These are phyloP conservation scores for Beauveria varroae DNA, from an alignment of 2,329 filamentous ascomycete genomes.

Conservation along the genomic window DNA sequence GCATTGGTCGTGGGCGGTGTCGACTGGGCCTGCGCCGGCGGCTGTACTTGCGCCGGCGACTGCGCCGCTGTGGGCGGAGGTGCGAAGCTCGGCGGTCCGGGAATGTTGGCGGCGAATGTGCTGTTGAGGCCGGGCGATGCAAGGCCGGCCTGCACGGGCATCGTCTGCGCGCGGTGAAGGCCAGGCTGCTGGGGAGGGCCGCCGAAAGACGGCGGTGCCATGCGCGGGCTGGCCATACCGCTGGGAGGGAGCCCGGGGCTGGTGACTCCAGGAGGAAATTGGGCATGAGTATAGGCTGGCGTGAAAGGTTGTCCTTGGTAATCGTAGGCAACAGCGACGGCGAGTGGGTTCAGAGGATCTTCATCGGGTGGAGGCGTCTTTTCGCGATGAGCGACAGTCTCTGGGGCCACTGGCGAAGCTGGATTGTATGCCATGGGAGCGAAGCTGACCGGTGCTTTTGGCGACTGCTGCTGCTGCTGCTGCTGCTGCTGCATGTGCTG, in stretches of 20 bases:
- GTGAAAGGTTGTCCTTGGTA: constrained; percentile 46
- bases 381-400: constrained; percentile 63
- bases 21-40: constrained; percentile 14
- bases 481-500: constrained; percentile 23
- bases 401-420: constrained; percentile 67
- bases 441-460: constrained; percentile 32
- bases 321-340: constrained; percentile 50
- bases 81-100: constrained; percentile 17
- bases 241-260: constrained; percentile 29
- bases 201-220: constrained; percentile 36
- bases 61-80: constrained; percentile 10
- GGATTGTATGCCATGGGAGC: constrained; percentile 70
- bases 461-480: constrained; percentile 5
- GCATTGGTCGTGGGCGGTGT: constrained; percentile 29
- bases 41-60: constrained; percentile 17
- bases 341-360: constrained; percentile 47
- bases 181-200: constrained; percentile 33
- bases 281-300: constrained; percentile 39
- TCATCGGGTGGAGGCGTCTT: constrained; percentile 75
- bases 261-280: constrained; percentile 37
- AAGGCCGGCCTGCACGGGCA: constrained; percentile 35
- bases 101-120: constrained; percentile 37
- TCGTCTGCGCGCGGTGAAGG: constrained; percentile 40
- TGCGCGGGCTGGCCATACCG: constrained; percentile 30
- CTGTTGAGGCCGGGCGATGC: constrained; percentile 33